phyloP scores from a whole-genome alignment of 495 filamentous ascomycete genomes.

The Daldinia loculata region DNA sequence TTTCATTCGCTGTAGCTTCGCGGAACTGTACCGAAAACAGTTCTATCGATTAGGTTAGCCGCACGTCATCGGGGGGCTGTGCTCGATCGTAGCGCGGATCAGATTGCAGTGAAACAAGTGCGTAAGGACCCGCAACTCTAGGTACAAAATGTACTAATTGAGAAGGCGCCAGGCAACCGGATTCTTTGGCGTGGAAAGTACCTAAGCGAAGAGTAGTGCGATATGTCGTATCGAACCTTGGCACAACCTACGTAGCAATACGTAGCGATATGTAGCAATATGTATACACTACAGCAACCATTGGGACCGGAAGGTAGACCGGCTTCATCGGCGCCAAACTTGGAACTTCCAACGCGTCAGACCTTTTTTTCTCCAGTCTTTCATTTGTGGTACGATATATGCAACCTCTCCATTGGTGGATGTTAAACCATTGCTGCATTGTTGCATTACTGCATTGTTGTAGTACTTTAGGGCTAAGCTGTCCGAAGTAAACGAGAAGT shows the following conservation, averaged over 20 bases:
- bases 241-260: neutral
- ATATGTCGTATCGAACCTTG: neutral
- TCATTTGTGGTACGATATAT: conserved; percentile 5
- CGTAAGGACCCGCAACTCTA: conserved; percentile 22
- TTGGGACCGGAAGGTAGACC: conserved; percentile 8
- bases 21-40: conserved; percentile 1
- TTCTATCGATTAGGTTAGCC: conserved; percentile 30
- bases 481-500: neutral
- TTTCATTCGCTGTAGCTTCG: too few species aligned
- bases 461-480: neutral
- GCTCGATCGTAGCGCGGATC: conserved; percentile 30
- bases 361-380: conserved; percentile 19
- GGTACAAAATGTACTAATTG: neutral
- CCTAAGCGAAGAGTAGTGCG: neutral
- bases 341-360: conserved; percentile 43
- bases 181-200: conserved; percentile 1
- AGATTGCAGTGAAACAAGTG: conserved; percentile 25
- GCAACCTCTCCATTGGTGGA: neutral
- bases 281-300: neutral
- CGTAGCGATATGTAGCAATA: neutral
- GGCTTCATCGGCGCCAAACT: conserved; percentile 29
- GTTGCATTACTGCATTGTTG: neutral
- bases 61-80: conserved; percentile 35
- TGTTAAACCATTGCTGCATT: neutral
- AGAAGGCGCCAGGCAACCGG: conserved; percentile 4